Base-by-base conservation (phyloP, 2,329 filamentous ascomycete genomes). In the Leptographium radiaticola region DNA sequence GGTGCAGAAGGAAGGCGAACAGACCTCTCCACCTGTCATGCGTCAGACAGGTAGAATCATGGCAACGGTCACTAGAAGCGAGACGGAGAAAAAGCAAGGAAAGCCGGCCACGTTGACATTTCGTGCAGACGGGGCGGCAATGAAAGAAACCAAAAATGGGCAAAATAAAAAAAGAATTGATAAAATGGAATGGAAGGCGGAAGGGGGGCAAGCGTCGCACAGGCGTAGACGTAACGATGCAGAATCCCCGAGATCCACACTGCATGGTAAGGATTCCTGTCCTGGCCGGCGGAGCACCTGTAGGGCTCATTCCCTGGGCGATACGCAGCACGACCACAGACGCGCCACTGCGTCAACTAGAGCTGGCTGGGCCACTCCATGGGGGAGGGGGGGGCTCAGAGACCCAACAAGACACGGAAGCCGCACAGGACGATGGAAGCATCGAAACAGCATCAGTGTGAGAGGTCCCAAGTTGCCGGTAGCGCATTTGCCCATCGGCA, bases 21-120 rank as follows among this genome's bases (percentile, higher is more conserved):
- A 31, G 46, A 15, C 20, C 38, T 62, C 63, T 59, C 65, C 63
- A 66, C 64, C 63, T 65, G 64, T 62, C 62, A 67, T 65, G 62
- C 61, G 65, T 63, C 66, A 20, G 44, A 33, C 36, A 10, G 25
- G 12, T 11, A 44, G 16, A 44, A 12, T 18, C 6, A 45, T 25
- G n/a, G 13, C 13, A 45, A 45, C 12, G 5, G 9, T 5, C 13
- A 10, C 25, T 10, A 45, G 9, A n/a, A 15, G 33, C 16, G 30
- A 33, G 33, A n/a, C 6, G 12, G 16, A 7, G 15, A 15, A 33
- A 36, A 36, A 36, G 9, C 12, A 36, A 25, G 10, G 10, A 20
- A 44, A 43, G 10, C 40, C 42, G 6, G 7, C 40, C 40, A 42
- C 40, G 40, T 18, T 18, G 20, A 18, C n/a, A 42, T 9, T 20